phyloP scores from a whole-genome alignment of 148 eudicot genomes.

The Vaccinium vitisidaea region DNA sequence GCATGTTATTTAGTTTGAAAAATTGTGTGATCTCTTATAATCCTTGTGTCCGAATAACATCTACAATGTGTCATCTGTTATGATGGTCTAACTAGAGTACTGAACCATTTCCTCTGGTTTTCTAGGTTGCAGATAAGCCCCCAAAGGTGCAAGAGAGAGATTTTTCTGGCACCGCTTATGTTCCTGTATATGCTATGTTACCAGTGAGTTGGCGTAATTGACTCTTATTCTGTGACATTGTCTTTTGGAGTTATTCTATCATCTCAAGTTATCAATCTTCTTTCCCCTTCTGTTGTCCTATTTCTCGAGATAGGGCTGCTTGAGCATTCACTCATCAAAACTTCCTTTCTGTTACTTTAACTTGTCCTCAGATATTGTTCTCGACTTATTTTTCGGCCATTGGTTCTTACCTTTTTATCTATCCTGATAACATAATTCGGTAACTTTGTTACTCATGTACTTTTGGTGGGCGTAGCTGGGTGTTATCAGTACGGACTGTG shows the following conservation, averaged over 20 bases:
- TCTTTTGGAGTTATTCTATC: not conserved
- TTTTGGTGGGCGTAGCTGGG: slow-evolving; percentile 49
- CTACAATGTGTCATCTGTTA: not conserved
- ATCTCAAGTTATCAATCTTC: not conserved
- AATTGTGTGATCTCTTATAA: not conserved
- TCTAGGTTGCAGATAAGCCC: slow-evolving; percentile 29
- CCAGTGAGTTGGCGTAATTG: slow-evolving; percentile 47
- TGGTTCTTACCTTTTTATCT: not conserved
- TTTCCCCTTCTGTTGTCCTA: not conserved
- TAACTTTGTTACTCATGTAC: slow-evolving; percentile 21
- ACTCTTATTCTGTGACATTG: not conserved
- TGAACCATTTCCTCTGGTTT: not conserved
- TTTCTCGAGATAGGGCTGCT: slow-evolving; percentile 6
- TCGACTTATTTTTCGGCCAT: not conserved
- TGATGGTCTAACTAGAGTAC: not conserved
- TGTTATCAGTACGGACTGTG: slow-evolving; percentile 59
- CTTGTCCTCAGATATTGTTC: not conserved
- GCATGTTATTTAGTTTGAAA: not conserved
- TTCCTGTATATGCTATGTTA: slow-evolving; percentile 79
- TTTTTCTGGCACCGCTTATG: slow-evolving; percentile 69
- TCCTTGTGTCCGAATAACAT: not conserved
- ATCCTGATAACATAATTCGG: not conserved
- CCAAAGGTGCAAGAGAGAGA: slow-evolving; percentile 58
- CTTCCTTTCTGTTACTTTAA: not conserved
- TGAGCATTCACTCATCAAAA: not conserved